Evolutionary conservation across 495 filamentous ascomycete genomes (phyloP).

Genomic region (Neurospora pannonica): DNA sequence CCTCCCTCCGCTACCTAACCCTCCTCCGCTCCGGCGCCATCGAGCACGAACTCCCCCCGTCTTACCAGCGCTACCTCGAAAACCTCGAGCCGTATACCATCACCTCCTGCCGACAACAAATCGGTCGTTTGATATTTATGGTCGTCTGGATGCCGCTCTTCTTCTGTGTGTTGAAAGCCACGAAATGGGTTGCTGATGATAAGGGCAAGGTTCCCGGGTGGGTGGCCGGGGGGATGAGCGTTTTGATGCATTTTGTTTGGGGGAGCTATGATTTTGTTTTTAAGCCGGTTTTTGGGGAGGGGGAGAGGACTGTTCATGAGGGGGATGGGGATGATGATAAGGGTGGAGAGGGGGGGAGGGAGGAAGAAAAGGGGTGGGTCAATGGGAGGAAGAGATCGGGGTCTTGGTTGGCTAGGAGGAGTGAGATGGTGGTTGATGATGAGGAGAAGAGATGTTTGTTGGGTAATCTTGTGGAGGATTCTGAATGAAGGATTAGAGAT

Average conservation of each 20-base stretch:
- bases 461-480: neutral
- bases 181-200: conserved; percentile 35
- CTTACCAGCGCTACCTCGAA: conserved; percentile 63
- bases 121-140: conserved; percentile 55
- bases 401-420: neutral
- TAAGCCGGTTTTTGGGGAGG: conserved; percentile 67
- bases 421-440: conserved; percentile 6
- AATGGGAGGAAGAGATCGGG: neutral
- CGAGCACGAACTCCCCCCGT: conserved; percentile 65
- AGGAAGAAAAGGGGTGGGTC: neutral
- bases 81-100: conserved; percentile 56
- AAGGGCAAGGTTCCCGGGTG: conserved; percentile 59
- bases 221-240: conserved; percentile 40
- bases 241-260: conserved; percentile 55
- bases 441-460: conserved; percentile 19
- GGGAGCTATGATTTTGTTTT: conserved; percentile 62
- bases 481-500: neutral
- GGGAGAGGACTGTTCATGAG: conserved; percentile 59
- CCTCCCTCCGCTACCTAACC: conserved; percentile 71
- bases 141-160: conserved; percentile 52
- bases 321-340: conserved; percentile 10
- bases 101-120: conserved; percentile 54
- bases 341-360: neutral
- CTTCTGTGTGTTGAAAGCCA: conserved; percentile 35
- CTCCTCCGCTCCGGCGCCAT: conserved; percentile 65